Base-by-base conservation (phyloP, 805 yeast genomes). In the Sugiyamaella smithiae region DNA sequence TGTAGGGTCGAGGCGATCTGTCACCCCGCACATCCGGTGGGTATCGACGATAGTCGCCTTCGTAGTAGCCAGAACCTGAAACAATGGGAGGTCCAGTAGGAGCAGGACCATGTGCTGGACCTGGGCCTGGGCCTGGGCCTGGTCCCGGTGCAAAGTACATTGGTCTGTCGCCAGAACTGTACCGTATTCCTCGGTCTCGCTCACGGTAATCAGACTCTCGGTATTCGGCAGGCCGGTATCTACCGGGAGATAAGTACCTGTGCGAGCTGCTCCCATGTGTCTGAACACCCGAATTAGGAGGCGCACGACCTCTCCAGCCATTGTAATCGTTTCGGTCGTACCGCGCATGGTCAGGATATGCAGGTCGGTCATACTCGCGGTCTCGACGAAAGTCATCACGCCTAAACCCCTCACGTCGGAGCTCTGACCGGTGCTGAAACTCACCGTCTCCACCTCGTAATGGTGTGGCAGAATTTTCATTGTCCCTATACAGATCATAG, bases 1-100 rank as follows among this genome's bases (percentile, higher is more conserved):
- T 35, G 16, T 35, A 35, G 19, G 38, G 38, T 12, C 38, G 16
- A 14, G 38, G 38, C 11, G 38, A 35, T 35, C 38, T 35, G 8
- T 35, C 38, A 35, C 38, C 20, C 12, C 38, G 38, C 5, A 12
- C 38, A 35, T 35, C 20, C 20, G 22, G 5, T 4, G 38, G 38
- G 16, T 35, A 35, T 14, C 38, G 19, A 16, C 38, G 38, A 12
- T 35, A 35, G 7, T 35, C 22, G 20, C 16, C 16, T 5, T 35
- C 38, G 38, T 35, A 35, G 20, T 35, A 35, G 22, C 38, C 38
- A 26, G 29, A 11, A 8, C 9, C 29, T 8, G 29, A 26, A 26
- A 26, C 29, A 26, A 26, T 7, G 7, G 9, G 9, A 26, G 29
- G 29, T 8, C 29, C 29, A 8, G 29, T 8, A 11, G 9, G 9